Evolutionary conservation across 2,329 filamentous ascomycete species (phyloP).

Genomic region (Erysiphe pulchra): DNA sequence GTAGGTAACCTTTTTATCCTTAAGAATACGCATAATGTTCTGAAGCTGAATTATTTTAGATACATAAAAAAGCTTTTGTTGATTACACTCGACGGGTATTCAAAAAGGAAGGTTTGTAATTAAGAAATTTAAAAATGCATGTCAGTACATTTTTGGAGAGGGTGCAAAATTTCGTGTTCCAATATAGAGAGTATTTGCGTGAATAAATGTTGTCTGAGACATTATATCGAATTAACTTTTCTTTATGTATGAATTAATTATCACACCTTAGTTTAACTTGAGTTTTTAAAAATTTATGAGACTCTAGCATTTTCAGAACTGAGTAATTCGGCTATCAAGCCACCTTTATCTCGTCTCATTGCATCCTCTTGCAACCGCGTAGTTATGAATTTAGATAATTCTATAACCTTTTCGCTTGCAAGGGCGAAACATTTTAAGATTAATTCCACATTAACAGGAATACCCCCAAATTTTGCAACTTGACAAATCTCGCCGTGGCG

Average conservation of each 20-base stretch:
- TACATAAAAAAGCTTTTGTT: slow-evolving; percentile 92
- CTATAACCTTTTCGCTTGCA: slow-evolving; percentile 56
- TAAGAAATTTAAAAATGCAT: no score
- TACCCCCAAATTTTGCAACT: slow-evolving; percentile 67
- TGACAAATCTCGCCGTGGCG: slow-evolving; percentile 13
- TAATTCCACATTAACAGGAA: slow-evolving; percentile 51
- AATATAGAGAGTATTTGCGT: no score
- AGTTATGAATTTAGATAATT: slow-evolving; percentile 51
- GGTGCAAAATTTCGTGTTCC: no score
- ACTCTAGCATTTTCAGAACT: slow-evolving; percentile 60
- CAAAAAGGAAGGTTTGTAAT: slow-evolving; percentile 16
- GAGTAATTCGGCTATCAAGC: slow-evolving; percentile 49
- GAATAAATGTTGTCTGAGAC: no score
- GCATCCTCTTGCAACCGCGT: slow-evolving; percentile 50
- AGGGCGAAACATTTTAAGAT: slow-evolving; percentile 52
- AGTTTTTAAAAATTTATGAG: background rate
- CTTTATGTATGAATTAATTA: no score
- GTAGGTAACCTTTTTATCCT: slow-evolving; percentile 23
- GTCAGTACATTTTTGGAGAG: no score
- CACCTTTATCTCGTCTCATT: slow-evolving; percentile 52
- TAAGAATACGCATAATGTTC: no score
- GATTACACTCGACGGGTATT: slow-evolving; percentile 77
- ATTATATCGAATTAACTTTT: no score
- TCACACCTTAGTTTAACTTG: no score
- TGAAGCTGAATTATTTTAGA: slow-evolving; percentile 18